Conservation (phyloP, 805 yeast species). For the Tanozyma kutaoensis region DNA sequence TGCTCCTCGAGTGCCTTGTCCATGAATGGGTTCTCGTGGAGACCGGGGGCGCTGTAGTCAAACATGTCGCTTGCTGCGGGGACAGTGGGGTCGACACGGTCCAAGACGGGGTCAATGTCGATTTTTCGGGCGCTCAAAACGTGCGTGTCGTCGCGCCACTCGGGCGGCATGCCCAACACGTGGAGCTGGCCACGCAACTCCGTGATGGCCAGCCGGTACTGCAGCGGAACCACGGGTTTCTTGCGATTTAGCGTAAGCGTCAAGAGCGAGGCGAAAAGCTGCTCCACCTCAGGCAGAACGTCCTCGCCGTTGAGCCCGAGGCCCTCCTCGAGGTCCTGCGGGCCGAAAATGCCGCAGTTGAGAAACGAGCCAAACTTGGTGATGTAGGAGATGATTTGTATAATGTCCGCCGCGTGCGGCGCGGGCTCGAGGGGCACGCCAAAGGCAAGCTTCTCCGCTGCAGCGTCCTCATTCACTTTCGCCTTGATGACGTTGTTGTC, state of each 20-base stretch:
- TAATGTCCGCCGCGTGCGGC: constrained; percentile 11
- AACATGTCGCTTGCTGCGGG: no score
- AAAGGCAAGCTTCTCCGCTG: constrained; percentile 16
- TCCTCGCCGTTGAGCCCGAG: constrained; percentile 9
- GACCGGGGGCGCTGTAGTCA: not conserved
- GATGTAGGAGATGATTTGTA: constrained; percentile 18
- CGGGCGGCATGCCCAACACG: constrained; percentile 21
- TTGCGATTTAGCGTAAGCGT: constrained; percentile 24
- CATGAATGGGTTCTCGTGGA: constrained; percentile 8
- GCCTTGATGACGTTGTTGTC: constrained; percentile 19
- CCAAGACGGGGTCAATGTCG: constrained; percentile 2
- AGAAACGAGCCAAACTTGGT: constrained; percentile 16
- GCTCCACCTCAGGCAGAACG: constrained; percentile 19
- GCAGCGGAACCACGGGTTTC: constrained; percentile 12
- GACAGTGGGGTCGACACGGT: no score
- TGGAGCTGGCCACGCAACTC: constrained; percentile 17
- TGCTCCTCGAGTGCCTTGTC: constrained; percentile 13
- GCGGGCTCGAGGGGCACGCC: constrained; percentile 18
- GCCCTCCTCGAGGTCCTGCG: constrained; percentile 24
- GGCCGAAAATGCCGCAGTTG: constrained; percentile 14
- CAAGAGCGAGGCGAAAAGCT: constrained; percentile 16
- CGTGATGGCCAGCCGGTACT: constrained; percentile 14
- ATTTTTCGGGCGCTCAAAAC: constrained; percentile 1
- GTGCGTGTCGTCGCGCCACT: constrained; percentile 18
- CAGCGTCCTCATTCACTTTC: constrained; percentile 6